Conservation (phyloP, 768 basidiomycete species). For the Tulasnella sp. region DNA sequence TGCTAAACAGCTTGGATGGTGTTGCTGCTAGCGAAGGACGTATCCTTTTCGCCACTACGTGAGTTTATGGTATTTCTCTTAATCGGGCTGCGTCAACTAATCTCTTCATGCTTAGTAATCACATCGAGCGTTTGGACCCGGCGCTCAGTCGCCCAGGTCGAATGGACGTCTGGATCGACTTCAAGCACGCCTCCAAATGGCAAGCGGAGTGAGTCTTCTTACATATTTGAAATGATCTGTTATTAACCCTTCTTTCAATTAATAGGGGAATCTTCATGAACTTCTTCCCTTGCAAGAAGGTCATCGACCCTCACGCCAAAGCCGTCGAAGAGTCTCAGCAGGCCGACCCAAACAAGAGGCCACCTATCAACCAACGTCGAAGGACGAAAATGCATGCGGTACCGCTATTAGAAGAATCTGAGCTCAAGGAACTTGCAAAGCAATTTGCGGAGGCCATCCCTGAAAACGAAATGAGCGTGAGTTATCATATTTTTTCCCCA, state of each 20-base stretch:
- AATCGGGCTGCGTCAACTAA: not conserved
- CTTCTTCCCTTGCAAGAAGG: slow-evolving; percentile 67
- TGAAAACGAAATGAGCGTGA: slow-evolving; percentile 74
- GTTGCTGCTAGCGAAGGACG: slow-evolving; percentile 24
- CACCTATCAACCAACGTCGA: slow-evolving; percentile 57
- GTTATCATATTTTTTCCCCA: slow-evolving; percentile 22
- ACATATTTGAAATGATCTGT: not conserved
- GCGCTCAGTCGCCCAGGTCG: slow-evolving; percentile 45
- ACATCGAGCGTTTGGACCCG: slow-evolving; percentile 75
- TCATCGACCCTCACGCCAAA: slow-evolving; percentile 19
- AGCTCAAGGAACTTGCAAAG: slow-evolving; percentile 66
- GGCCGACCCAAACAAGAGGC: slow-evolving; percentile 42
- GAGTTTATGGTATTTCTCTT: not conserved
- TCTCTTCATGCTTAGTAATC: slow-evolving; percentile 37
- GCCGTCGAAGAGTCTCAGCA: slow-evolving; percentile 16
- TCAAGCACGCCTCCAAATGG: slow-evolving; percentile 83
- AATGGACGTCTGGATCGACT: slow-evolving; percentile 87
- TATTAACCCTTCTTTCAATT: not conserved
- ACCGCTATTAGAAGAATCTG: slow-evolving; percentile 59
- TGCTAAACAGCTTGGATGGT: slow-evolving; percentile 76
- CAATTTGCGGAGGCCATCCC: slow-evolving; percentile 72
- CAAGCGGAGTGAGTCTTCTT: slow-evolving; percentile 44
- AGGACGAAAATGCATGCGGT: slow-evolving; percentile 36
- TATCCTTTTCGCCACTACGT: slow-evolving; percentile 75
- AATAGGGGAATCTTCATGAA: slow-evolving; percentile 69